Conservation (phyloP, 805 yeast species). For the Hyphopichia homilentoma region DNA sequence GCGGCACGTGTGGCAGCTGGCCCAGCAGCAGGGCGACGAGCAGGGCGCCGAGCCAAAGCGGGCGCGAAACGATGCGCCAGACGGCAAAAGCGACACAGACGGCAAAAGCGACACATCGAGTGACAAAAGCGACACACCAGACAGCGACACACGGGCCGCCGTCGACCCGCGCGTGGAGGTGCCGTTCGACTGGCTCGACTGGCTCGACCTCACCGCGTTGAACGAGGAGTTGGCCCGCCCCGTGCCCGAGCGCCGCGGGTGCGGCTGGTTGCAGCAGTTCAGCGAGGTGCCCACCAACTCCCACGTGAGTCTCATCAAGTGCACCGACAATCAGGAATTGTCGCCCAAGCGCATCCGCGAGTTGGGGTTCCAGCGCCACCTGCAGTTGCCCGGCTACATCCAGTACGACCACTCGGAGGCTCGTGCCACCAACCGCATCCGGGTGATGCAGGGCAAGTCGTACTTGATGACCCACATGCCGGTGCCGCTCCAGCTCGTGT, state of each 20-base stretch:
- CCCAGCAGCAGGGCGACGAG: not conserved
- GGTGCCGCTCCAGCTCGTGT: constrained; percentile 14
- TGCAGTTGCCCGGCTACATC: constrained; percentile 25
- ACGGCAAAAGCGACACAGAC: too few relatives aligned
- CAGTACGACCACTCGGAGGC: constrained; percentile 11
- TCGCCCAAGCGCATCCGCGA: constrained; percentile 13
- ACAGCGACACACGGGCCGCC: too few relatives aligned
- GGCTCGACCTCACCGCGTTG: constrained; percentile 18
- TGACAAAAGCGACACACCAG: not conserved
- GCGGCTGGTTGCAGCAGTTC: constrained; percentile 12
- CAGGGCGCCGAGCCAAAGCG: not conserved
- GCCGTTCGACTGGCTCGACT: constrained; percentile 30
- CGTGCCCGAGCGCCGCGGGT: constrained; percentile 9
- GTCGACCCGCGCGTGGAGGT: constrained; percentile 7
- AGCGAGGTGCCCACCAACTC: constrained; percentile 8
- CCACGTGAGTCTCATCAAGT: constrained; percentile 9
- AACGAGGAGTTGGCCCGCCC: constrained; percentile 12
- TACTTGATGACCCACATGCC: constrained; percentile 13
- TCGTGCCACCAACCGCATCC: constrained; percentile 9
- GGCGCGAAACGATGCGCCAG: too few relatives aligned
- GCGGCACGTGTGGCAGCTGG: too few relatives aligned
- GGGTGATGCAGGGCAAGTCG: constrained; percentile 11
- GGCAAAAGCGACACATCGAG: too few relatives aligned
- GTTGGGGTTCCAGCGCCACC: constrained; percentile 18
- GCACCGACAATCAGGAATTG: constrained; percentile 14